Base-by-base conservation (phyloP, 257 asterid genomes). In the Solanum rostratum region DNA sequence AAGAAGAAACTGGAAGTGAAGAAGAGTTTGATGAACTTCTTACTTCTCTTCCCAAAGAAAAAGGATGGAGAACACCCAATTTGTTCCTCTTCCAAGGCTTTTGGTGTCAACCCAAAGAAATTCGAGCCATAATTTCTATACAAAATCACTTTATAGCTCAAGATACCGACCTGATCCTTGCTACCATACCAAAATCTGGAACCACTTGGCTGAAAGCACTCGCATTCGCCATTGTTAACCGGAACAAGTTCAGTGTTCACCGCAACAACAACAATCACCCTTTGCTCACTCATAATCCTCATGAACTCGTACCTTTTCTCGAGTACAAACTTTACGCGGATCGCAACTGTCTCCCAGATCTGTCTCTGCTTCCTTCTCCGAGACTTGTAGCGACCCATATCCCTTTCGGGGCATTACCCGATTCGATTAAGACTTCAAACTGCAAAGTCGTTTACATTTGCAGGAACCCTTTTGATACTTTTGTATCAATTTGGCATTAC, bases 151-250 rank as follows among this genome's bases (percentile, higher is more conserved):
- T 85, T 16, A 6, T 83, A 68, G 87, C 89, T 84, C 86, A 85
- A 24, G 88, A 89, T 50, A 74, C 39, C 0, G 93, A 90, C 24
- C 33, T 91, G 57, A 85, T 93, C 10, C 30, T 93, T 1, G 90
- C 90, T 54, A 85, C 92, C 18, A 52, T 92, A 5, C 95, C 95
- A 0, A 92, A 91, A 87, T 93, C 94, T 15, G 94, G 97, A 41
- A 93, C 93, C 11, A 93, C 93, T 1, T 93, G 94, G 94, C 50
- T 93, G 2, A 92, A 93, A 82, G 94, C 97, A 3, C 80, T 93
- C n/a, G 54, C 79, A 3, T 90, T 84, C 43, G 81, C 90, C 50
- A 71, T 89, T 8, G 85, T 83, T 15, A 90, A 89, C 12, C 65
- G 92, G 29, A 54, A 54, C 41, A 39, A 82, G 2, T 63, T 80